Evolutionary conservation across 2,329 filamentous ascomycete genomes (phyloP).

Genomic region (Laburnicola sp.): DNA sequence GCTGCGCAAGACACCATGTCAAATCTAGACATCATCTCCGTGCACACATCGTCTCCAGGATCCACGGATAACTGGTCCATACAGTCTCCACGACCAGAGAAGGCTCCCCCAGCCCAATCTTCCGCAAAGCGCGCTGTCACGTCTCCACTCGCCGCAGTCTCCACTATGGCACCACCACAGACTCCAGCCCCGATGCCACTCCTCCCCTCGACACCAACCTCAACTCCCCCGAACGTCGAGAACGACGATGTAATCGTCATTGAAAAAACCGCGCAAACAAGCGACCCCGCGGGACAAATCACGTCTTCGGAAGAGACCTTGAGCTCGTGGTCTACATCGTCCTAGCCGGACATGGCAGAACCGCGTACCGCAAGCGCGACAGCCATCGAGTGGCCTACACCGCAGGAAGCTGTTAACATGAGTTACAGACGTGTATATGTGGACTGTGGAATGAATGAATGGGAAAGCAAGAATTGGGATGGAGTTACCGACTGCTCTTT

Average conservation of each 20-base stretch:
- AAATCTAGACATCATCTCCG: not conserved
- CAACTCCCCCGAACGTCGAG: not conserved
- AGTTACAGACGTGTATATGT: conserved; percentile 4
- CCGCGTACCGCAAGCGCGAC: conserved; percentile 4
- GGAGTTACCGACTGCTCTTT: conserved; percentile 18
- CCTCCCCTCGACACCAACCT: not conserved
- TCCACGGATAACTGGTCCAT: not conserved
- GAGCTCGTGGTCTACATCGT: no score
- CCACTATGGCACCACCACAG: not conserved
- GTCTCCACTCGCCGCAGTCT: not conserved
- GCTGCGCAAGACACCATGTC: not conserved
- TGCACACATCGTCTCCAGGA: no score
- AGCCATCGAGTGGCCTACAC: conserved; percentile 23
- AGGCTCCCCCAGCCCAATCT: not conserved
- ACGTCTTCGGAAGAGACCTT: not conserved
- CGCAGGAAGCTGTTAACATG: conserved; percentile 16
- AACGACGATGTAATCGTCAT: no score
- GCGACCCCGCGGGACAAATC: conserved; percentile 4
- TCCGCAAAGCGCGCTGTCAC: not conserved
- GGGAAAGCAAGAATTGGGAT: conserved; percentile 15
- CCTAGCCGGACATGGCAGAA: not conserved
- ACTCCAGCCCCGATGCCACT: not conserved
- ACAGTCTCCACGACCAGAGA: not conserved
- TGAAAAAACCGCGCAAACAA: no score
- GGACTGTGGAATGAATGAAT: not conserved